Base-by-base conservation (phyloP, 2,329 filamentous ascomycete genomes). In the Didymella segeticola region DNA sequence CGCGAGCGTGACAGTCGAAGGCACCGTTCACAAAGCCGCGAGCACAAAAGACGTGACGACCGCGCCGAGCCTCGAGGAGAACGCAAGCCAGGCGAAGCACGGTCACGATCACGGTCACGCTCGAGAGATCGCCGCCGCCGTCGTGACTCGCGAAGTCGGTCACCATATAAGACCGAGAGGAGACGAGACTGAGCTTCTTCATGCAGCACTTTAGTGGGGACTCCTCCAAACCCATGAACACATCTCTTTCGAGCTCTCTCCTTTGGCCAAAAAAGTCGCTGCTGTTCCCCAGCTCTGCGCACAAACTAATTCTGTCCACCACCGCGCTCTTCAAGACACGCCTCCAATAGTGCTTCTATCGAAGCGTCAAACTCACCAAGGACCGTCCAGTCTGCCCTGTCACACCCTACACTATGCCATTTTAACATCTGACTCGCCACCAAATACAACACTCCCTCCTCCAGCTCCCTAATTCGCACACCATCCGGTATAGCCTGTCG, bases 11-110 rank as follows among this genome's bases (percentile, higher is more conserved):
- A 75, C 26, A 69, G 69, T 49, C 60, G 57, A 8, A 58, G 67
- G 14, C 71, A 70, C 14, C 66, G 69, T 41, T 72, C 67, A 49
- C 68, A 62, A 15, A 66, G 69, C 26, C 63, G 64, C 23, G 68
- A 71, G 17, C 62, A 65, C 22, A 57, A 50, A 37, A 58, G 62
- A 45, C 57, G 63, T 19, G 63, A 72, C 2, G 63, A 71, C 2
- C 62, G 60, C 17, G 49, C 60, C 12, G 65, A 68, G 38, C 61
- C 61, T n/a, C 58, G 46, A 23, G 61, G 54, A 20, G 63, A 64
- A n/a, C 61, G 59, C n/a, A 61, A 57, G 46, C 47, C 23, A 29
- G 61, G 61, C 42, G 63, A 57, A 30, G 69, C 57, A 62, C 41
- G 67, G 66, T 57, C 69, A 14, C 56, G 49, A 7, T 62, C 56